phyloP scores from a whole-genome alignment of 2,329 filamentous ascomycete species.

The Scedosporium dehoogii region DNA sequence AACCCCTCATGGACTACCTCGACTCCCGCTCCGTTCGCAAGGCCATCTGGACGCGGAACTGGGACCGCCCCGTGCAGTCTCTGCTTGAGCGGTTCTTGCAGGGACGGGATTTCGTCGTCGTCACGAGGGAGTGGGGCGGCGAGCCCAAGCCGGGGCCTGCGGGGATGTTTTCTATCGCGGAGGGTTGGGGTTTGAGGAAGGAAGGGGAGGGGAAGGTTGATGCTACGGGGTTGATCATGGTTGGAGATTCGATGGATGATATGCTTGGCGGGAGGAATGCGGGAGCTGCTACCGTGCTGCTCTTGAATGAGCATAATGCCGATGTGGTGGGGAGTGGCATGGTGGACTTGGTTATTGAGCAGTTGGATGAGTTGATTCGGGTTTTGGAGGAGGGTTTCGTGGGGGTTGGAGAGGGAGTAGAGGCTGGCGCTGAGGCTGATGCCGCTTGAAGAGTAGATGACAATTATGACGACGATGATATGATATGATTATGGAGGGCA shows the following conservation, averaged over 20 bases:
- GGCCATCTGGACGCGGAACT: slow-evolving; percentile 91
- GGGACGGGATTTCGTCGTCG: slow-evolving; percentile 59
- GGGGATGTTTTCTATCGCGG: slow-evolving; percentile 77
- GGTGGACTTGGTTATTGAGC: slow-evolving; percentile 64
- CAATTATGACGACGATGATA: not conserved
- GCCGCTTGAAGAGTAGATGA: not conserved
- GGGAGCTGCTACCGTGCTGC: slow-evolving; percentile 80
- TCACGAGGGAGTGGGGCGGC: slow-evolving; percentile 70
- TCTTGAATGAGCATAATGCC: slow-evolving; percentile 73
- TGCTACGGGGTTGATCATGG: slow-evolving; percentile 48
- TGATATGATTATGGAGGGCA: no score
- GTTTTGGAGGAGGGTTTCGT: slow-evolving; percentile 68
- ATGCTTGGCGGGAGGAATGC: slow-evolving; percentile 79
- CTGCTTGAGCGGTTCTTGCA: slow-evolving; percentile 67
- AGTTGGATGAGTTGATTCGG: slow-evolving; percentile 65
- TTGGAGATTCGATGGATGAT: slow-evolving; percentile 80
- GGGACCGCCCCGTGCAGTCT: slow-evolving; percentile 67
- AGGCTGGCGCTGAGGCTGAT: not conserved
- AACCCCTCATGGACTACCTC: slow-evolving; percentile 72
- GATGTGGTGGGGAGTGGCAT: slow-evolving; percentile 61
- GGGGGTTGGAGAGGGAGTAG: slow-evolving; percentile 23
- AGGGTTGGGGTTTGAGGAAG: slow-evolving; percentile 53
- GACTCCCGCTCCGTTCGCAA: slow-evolving; percentile 58
- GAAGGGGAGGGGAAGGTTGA: slow-evolving; percentile 17
- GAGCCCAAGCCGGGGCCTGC: slow-evolving; percentile 77